phyloP scores from a whole-genome alignment of 2,329 filamentous ascomycete genomes.

The Nemania diffusa region DNA sequence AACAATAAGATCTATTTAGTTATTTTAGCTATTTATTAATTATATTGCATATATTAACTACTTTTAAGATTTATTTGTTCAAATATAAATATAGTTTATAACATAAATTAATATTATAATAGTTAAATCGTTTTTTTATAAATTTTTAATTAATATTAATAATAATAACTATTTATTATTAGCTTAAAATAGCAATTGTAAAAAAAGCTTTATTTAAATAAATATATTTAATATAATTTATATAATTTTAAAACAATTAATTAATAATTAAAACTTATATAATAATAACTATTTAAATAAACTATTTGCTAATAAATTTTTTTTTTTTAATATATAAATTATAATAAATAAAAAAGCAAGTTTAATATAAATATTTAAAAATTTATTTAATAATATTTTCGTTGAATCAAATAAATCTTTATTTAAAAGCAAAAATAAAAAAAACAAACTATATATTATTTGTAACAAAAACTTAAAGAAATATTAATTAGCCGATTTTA shows the following conservation, averaged over 20 bases:
- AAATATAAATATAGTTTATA: too few relatives aligned
- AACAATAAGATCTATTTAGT: too few relatives aligned
- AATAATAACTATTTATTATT: not conserved
- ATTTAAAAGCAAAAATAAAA: not conserved
- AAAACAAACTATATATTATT: not conserved
- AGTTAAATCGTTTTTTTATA: not conserved
- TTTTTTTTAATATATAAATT: not conserved
- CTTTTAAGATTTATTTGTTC: too few relatives aligned
- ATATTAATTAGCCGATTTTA: not conserved
- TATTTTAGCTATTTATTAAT: too few relatives aligned
- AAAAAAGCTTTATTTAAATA: not conserved
- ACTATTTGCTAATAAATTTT: not conserved
- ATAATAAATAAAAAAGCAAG: not conserved
- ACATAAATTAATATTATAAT: not conserved
- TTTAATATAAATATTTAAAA: not conserved
- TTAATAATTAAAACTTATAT: not conserved
- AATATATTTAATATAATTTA: not conserved
- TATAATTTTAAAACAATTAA: not conserved
- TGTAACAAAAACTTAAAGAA: not conserved
- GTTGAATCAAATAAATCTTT: not conserved
- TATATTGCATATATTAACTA: too few relatives aligned
- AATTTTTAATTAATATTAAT: not conserved
- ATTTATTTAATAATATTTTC: not conserved
- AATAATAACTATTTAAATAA: not conserved
- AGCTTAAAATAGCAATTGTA: not conserved